Percentiles rank a stretch among this genome's conserved stretches.
Conservation (phyloP, 1,284 basidiomycete species). For the Sphagnurus paluster region DNA sequence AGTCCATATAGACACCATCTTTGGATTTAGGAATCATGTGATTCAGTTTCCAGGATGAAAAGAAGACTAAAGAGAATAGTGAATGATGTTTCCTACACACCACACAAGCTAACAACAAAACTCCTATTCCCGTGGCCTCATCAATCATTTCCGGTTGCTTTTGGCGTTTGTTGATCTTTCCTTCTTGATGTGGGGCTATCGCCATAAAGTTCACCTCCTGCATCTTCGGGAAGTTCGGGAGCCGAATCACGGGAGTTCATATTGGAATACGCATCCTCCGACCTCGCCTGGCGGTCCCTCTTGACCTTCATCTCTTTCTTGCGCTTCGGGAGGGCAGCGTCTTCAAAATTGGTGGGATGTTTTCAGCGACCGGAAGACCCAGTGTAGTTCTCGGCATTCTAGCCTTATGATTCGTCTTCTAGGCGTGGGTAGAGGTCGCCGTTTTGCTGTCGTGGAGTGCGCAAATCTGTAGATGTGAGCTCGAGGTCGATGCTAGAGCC, state of each 20-base stretch:
- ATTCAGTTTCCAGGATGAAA: conserved; percentile 2
- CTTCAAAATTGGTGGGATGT: conserved; percentile 81
- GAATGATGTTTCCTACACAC: conserved; percentile 9
- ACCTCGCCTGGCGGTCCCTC: conserved; percentile 82
- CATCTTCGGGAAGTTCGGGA: conserved; percentile 66
- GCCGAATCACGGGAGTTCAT: conserved; percentile 50
- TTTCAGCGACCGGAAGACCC: conserved; percentile 65
- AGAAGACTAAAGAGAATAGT: conserved; percentile 5
- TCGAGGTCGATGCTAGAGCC: conserved; percentile 47
- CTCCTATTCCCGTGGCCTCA: conserved; percentile 31
- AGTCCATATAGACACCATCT: conserved; percentile 12
- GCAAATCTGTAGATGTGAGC: conserved; percentile 40
- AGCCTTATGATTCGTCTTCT: conserved; percentile 74
- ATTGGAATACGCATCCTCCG: conserved; percentile 75
- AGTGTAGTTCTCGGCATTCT: conserved; percentile 46
- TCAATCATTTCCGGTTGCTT: conserved; percentile 29
- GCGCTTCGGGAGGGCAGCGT: conserved; percentile 44
- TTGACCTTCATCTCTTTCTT: conserved; percentile 64
- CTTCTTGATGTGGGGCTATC: conserved; percentile 26
- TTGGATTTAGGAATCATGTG: conserved; percentile 1
- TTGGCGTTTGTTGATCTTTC: conserved; percentile 18
- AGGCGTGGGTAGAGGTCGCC: conserved; percentile 66
- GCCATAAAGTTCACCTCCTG: conserved; percentile 65
- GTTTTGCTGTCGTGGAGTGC: conserved; percentile 35
- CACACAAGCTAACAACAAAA: neutral